phyloP scores from a whole-genome alignment of 2,329 filamentous ascomycete genomes.

The Graphilbum ipis-grandicollis region DNA sequence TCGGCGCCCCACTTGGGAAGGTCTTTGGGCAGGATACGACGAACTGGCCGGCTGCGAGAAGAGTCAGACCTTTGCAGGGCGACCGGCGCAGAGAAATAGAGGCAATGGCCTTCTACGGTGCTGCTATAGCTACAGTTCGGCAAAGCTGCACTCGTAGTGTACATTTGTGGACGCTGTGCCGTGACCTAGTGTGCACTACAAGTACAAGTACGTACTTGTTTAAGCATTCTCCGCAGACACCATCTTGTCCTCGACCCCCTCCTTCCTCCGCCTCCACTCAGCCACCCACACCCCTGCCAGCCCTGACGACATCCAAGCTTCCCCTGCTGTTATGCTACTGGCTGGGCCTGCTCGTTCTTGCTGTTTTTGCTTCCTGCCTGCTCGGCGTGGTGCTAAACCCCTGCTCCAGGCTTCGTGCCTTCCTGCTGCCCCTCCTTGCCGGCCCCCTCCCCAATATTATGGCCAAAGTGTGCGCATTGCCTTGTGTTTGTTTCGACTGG shows the following conservation, averaged over 20 bases:
- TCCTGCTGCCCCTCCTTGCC: not conserved
- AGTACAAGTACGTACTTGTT: not conserved
- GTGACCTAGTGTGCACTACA: too few species aligned
- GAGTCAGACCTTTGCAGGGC: too few species aligned
- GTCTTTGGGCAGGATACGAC: not conserved
- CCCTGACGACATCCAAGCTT: slow-evolving; percentile 9
- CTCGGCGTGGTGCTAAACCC: not conserved
- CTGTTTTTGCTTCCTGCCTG: not conserved
- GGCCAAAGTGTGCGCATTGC: too few species aligned
- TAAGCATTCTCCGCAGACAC: not conserved
- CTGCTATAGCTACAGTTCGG: too few species aligned
- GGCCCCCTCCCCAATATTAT: not conserved
- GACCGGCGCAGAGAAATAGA: too few species aligned
- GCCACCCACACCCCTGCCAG: slow-evolving; percentile 6
- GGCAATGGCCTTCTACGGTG: too few species aligned
- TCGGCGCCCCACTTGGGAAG: slow-evolving; percentile 1
- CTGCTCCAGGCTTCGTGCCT: slow-evolving; percentile 1
- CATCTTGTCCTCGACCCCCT: not conserved
- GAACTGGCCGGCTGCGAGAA: too few species aligned
- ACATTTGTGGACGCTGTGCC: too few species aligned
- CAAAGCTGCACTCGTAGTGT: too few species aligned
- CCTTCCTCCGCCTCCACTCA: slow-evolving; percentile 3
- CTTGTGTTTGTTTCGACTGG: too few species aligned
- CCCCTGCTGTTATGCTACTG: slow-evolving; percentile 3
- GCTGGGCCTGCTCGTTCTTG: not conserved